Base-by-base conservation (phyloP, 176 grass and related monocot genomes). In the Thalia dealbata region DNA sequence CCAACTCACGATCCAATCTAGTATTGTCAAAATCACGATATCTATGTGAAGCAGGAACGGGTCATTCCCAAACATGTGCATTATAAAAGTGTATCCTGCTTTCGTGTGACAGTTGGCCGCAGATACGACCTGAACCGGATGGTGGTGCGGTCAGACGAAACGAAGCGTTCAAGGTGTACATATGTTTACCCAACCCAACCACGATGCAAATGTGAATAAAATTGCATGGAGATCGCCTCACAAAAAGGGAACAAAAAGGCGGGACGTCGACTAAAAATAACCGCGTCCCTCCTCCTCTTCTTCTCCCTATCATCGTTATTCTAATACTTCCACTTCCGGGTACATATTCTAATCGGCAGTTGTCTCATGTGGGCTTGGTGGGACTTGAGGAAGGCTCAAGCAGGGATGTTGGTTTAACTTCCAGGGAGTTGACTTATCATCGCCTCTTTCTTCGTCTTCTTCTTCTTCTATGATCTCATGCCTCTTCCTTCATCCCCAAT, bases 311-410 rank as follows among this genome's bases (percentile, higher is more conserved):
- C 32, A 21, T 2, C 19, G 6, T 3, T 68, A 45, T 45, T 68
- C 35, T 67, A 67, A 22, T 67, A 10, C 29, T 67, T 42, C 15
- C 26, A 22, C 30, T n/a, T 19, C 3, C 22, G 43, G 15, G 18
- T 43, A 30, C 11, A 43, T 67, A 28, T 43, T 67, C 15, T 22
- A 68, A 68, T 45, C 6, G 9, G 18, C 11, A 32, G 0, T 68
- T 69, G 63, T 43, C 64, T 22, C 50, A 43, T 69, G 16, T 21
- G 75, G 77, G 66, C 25, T 63, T 52, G 77, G 68, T 79, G 25
- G 3, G 67, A 72, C 50, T 62, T 63, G 77, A 79, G 77, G 77
- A 50, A 79, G 77, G 77, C 68, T 63, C 77, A 79, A 35, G 56
- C 54, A 63, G 77, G 68, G 77, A 79, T 52, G 77, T 72, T n/a